Evolutionary conservation across 441 rosid species (phyloP), one percentile per base, ranked within the genome.

Genomic region (Kokia cookei): DNA sequence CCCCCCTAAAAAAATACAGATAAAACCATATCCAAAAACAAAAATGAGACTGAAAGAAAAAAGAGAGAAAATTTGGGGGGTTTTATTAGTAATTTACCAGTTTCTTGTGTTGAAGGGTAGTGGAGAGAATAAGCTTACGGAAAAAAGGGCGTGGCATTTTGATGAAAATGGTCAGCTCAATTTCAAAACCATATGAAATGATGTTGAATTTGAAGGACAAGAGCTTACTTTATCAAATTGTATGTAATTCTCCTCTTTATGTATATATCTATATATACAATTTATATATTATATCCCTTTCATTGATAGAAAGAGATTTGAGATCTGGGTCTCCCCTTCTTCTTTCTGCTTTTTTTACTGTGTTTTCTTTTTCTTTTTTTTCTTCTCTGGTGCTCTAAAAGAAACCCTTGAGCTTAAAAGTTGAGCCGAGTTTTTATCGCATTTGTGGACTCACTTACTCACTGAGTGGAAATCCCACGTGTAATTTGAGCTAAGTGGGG

Each of bases 61-160:
- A 48, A 69, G 29, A 53, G 24, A 43, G 42, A 65, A 32, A 19
- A 19, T 19, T 64, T 45, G 11, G 15, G 73, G 68, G 3, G 13
- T 55, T 67, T 42, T 17, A 26, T 63, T 5, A 45, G 70, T 50
- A 32, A 57, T 60, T 83, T 84, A 95, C 99, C 97, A 95, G 86
- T 74, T 87, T 91, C 82, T 79, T 88, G 65, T 89, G 90, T 55
- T 86, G 88, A 73, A 95, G 77, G 78, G 97, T 85, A 62, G 89
- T 84, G 72, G 90, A 72, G 77, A 93, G 91, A 79, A 95, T 91
- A 74, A 95, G 77, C 90, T 88, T 95, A 83, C 89, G 88, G 77
- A 95, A 95, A 84, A 82, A 89, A 81, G 99, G 98, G 79, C 89
- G 92, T 60, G 95, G 90, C 99, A 95, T 95, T 79, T 77, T 75